Evolutionary conservation across 2,329 filamentous ascomycete species (phyloP).

Genomic region (Dryadomyces quercivorus): DNA sequence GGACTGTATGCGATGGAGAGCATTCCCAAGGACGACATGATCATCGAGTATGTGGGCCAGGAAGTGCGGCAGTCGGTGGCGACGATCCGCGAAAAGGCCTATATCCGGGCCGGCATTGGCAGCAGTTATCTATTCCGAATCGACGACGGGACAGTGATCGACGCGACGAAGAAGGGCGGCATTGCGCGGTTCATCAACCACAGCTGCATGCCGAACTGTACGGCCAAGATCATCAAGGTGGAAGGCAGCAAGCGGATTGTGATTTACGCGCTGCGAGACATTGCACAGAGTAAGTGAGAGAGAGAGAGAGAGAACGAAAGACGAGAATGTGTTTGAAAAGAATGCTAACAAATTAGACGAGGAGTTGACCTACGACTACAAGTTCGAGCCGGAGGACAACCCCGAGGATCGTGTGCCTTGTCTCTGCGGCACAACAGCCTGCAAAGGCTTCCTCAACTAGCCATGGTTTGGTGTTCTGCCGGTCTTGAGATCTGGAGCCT

Average conservation of each 20-base stretch:
- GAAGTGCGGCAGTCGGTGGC: slow-evolving; percentile 94
- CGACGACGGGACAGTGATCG: slow-evolving; percentile 93
- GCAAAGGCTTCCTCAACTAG: slow-evolving; percentile 97
- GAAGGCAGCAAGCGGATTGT: slow-evolving; percentile 97
- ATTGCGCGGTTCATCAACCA: slow-evolving; percentile 99
- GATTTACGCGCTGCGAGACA: slow-evolving; percentile 94
- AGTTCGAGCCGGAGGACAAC: slow-evolving; percentile 95
- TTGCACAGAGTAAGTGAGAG: slow-evolving; percentile 65
- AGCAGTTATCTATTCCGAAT: slow-evolving; percentile 97
- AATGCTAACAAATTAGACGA: slow-evolving; percentile 53
- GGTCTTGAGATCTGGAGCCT: not conserved
- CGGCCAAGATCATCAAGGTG: slow-evolving; percentile 97
- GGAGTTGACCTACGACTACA: slow-evolving; percentile 99
- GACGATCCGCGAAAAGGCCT: slow-evolving; percentile 85
- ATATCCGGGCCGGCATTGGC: slow-evolving; percentile 91
- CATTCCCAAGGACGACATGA: slow-evolving; percentile 96
- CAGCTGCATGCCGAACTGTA: slow-evolving; percentile 96
- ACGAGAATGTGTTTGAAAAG: not conserved
- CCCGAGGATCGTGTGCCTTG: slow-evolving; percentile 93
- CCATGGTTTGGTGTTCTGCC: not conserved
- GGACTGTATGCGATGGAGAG: slow-evolving; percentile 96
- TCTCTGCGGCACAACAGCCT: slow-evolving; percentile 87
- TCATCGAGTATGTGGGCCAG: slow-evolving; percentile 98
- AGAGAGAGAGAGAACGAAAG: not conserved
- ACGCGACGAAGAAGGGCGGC: slow-evolving; percentile 95